Evolutionary conservation across 352 stramenopile species (phyloP).

Genomic region (Pythium chondricola): DNA sequence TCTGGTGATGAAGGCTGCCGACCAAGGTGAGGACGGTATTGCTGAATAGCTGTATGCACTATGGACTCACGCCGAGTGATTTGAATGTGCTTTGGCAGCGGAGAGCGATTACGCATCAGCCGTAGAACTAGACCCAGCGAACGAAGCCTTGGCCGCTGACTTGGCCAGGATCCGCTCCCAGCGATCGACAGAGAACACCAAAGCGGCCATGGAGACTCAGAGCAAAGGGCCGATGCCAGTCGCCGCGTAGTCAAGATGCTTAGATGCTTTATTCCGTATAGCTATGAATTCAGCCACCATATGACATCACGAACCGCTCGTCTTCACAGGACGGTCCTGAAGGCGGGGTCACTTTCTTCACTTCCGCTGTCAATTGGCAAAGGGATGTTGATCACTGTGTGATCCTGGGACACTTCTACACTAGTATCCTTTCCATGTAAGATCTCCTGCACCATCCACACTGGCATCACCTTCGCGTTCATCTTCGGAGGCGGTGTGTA

Average conservation of each 20-base stretch:
- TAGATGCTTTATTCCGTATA: neutral
- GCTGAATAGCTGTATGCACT: too few species aligned
- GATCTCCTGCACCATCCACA: constrained; percentile 19
- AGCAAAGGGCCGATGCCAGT: neutral
- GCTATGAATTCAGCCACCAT: too few species aligned
- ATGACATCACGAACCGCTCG: too few species aligned
- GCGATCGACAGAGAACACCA: too few species aligned
- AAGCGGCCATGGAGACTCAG: neutral
- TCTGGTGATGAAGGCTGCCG: constrained; percentile 25
- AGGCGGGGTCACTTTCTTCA: too few species aligned
- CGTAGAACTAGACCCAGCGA: constrained; percentile 55
- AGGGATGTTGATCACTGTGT: constrained; percentile 12
- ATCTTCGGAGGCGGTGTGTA: too few species aligned
- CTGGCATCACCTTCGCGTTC: constrained; percentile 28
- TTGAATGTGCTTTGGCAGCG: too few species aligned
- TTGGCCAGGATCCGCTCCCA: constrained; percentile 31
- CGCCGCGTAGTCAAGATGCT: neutral
- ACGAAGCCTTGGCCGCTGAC: constrained; percentile 40
- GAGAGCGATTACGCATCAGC: constrained; percentile 48
- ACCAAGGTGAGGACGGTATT: constrained; percentile 26
- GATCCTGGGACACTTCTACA: neutral
- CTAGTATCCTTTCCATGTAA: neutral
- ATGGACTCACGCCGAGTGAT: too few species aligned
- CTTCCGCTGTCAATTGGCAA: too few species aligned
- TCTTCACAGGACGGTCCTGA: too few species aligned